A percentile compares a stretch with the other conserved stretches of the same genome.
Evolutionary conservation across 768 basidiomycete species (phyloP).

Genomic region (Roridomyces roridus): DNA sequence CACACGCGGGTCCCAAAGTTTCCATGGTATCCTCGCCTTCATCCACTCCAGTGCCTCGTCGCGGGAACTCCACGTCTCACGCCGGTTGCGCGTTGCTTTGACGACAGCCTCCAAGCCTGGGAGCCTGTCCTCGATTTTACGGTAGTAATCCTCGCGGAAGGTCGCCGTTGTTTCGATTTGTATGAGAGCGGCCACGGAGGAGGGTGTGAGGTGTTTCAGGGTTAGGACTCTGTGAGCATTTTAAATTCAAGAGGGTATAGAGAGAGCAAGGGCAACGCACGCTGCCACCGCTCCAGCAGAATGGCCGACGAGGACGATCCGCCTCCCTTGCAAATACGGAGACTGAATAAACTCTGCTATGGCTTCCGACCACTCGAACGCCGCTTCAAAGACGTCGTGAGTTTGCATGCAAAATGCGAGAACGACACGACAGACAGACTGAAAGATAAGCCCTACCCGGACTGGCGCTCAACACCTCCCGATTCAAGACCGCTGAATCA

Average conservation of each 20-base stretch:
- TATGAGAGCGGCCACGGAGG: constrained; percentile 39
- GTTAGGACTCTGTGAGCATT: constrained; percentile 41
- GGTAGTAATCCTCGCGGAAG: constrained; percentile 42
- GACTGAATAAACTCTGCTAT: constrained; percentile 41
- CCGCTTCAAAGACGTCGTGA: constrained; percentile 30
- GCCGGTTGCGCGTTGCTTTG: constrained; percentile 40
- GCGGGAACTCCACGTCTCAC: constrained; percentile 46
- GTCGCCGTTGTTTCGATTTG: constrained; percentile 54
- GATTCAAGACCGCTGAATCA: constrained; percentile 54
- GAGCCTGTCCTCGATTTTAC: constrained; percentile 43
- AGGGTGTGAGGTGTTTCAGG: constrained; percentile 35
- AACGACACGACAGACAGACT: constrained; percentile 23
- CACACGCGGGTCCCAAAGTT: constrained; percentile 49
- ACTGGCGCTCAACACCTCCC: constrained; percentile 34
- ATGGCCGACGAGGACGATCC: constrained; percentile 47
- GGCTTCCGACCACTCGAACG: constrained; percentile 44
- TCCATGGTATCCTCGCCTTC: constrained; percentile 51
- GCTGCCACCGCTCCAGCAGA: constrained; percentile 50
- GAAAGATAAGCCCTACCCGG: constrained; percentile 42
- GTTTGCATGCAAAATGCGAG: background rate
- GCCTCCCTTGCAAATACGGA: constrained; percentile 38
- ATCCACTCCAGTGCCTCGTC: constrained; percentile 51
- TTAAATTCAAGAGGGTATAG: background rate
- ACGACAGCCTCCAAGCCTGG: constrained; percentile 44
- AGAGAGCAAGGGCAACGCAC: constrained; percentile 31